Conservation (phyloP, 345 rosid species). For the Erysimum cheiranthoides region DNA sequence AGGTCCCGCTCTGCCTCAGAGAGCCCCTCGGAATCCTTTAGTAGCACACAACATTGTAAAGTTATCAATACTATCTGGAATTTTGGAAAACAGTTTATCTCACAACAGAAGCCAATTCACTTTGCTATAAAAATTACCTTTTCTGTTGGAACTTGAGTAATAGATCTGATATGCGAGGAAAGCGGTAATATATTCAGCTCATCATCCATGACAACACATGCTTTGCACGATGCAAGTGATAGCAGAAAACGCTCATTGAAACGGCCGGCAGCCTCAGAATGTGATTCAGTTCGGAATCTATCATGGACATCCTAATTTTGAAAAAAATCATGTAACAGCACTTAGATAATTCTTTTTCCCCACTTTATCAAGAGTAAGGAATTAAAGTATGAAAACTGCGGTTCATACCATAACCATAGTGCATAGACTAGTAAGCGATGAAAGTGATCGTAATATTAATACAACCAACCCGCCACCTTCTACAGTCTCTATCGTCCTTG, state of each 20-base stretch:
- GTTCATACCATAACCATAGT: constrained; percentile 95
- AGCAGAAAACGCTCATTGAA: constrained; percentile 92
- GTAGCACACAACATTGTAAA: constrained; percentile 20
- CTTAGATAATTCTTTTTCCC: background rate
- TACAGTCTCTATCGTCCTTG: constrained; percentile 96
- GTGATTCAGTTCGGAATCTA: constrained; percentile 94
- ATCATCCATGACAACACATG: constrained; percentile 94
- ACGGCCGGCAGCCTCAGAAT: constrained; percentile 82
- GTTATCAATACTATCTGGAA: background rate
- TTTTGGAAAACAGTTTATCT: background rate
- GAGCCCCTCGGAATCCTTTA: constrained; percentile 86
- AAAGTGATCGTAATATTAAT: constrained; percentile 77
- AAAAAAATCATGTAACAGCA: constrained; percentile 12
- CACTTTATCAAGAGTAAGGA: constrained; percentile 8
- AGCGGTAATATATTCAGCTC: constrained; percentile 92
- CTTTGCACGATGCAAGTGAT: constrained; percentile 89
- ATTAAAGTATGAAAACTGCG: background rate
- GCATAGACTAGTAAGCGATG: constrained; percentile 83
- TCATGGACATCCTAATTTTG: constrained; percentile 93
- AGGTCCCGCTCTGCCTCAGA: constrained; percentile 85
- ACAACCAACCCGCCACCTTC: constrained; percentile 95
- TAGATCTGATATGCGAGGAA: constrained; percentile 89
- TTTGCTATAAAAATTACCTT: constrained; percentile 55
- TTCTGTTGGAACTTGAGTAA: constrained; percentile 58
- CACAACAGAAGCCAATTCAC: constrained; percentile 3